These are phyloP conservation scores for Colletotrichum limetticola DNA, from an alignment of 2,329 filamentous ascomycete genomes.

Conservation along the genomic window DNA sequence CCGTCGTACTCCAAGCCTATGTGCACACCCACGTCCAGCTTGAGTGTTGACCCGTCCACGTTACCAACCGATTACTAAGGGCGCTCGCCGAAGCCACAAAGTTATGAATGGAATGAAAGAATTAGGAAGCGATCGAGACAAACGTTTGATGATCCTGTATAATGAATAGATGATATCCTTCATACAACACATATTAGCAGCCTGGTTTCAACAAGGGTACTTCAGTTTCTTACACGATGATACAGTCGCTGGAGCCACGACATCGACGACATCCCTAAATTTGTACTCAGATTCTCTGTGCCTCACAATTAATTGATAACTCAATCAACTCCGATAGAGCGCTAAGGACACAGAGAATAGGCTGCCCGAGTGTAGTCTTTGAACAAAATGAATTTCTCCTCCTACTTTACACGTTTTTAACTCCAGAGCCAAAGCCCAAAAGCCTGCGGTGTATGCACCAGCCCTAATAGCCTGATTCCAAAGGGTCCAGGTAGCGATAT, in stretches of 20 bases:
- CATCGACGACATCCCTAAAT: not conserved
- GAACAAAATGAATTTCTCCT: constrained; percentile 34
- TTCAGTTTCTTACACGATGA: not conserved
- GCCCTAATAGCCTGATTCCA: constrained; percentile 18
- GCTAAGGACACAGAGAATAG: not conserved
- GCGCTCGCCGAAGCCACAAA: not conserved
- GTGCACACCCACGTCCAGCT: constrained; percentile 24
- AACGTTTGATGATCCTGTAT: not conserved
- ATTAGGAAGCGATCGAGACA: not conserved
- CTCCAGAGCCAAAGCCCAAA: constrained; percentile 33
- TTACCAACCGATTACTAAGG: not conserved
- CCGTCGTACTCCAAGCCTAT: constrained; percentile 35
- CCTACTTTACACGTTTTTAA: constrained; percentile 35
- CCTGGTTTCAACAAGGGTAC: not conserved
- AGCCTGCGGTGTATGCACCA: constrained; percentile 29
- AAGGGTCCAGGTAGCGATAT: constrained; percentile 12
- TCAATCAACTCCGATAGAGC: too few species aligned
- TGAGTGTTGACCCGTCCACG: not conserved
- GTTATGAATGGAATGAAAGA: not conserved
- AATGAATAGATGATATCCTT: not conserved
- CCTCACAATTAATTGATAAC: not conserved
- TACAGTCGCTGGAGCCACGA: not conserved
- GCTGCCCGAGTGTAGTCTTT: constrained; percentile 3
- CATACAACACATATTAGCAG: not conserved
- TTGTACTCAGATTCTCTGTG: not conserved